These are phyloP conservation scores for Bromus sterilis DNA, from an alignment of 176 grass and related monocot species.

Conservation along the genomic window DNA sequence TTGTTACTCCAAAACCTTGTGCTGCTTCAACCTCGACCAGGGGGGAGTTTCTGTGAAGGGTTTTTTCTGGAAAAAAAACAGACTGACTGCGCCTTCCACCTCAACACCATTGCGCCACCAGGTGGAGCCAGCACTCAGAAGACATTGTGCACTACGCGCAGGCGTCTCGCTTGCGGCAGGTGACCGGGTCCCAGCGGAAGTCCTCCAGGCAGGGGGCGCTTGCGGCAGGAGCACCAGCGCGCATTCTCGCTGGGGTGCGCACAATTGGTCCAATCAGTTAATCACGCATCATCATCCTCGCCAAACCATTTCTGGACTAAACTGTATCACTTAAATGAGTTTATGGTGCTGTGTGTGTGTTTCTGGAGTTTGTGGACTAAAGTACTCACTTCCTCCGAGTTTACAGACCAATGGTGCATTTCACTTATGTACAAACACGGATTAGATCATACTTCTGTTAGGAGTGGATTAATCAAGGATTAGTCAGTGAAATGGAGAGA, in stretches of 20 bases:
- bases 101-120: background rate
- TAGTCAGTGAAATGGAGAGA: background rate
- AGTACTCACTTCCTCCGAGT: background rate
- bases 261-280: background rate
- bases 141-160: background rate
- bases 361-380: background rate
- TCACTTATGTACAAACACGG: background rate
- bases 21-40: no score
- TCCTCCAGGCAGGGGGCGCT: background rate
- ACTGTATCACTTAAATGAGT: background rate
- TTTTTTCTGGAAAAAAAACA: background rate
- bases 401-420: background rate
- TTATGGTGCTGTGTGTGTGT: background rate
- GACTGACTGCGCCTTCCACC: background rate
- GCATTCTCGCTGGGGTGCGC: background rate
- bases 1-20: no score
- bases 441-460: slow-evolving; percentile 1
- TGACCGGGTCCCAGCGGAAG: background rate
- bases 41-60: background rate
- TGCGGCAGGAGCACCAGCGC: background rate
- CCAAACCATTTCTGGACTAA: background rate
- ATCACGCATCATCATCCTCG: background rate
- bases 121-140: background rate
- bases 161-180: background rate
- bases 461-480: background rate